Percentiles rank a stretch among this genome's conserved stretches.
Evolutionary conservation across 148 eudicot genomes (phyloP).

Genomic region (Diospyros kaki): DNA sequence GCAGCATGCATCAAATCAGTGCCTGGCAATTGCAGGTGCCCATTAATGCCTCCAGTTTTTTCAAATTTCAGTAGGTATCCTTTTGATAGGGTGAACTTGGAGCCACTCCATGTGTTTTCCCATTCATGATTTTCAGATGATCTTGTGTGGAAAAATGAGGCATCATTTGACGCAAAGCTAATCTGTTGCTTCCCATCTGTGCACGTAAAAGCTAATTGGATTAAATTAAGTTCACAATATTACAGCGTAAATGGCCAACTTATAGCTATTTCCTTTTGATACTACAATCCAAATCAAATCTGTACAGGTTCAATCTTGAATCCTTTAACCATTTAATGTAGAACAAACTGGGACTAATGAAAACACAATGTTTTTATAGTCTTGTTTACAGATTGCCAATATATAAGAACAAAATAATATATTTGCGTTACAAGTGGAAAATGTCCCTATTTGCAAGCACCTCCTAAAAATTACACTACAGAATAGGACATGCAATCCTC

Average conservation of each 20-base stretch:
- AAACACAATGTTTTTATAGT: too few species aligned
- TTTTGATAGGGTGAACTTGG: slow-evolving; percentile 51
- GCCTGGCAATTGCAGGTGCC: slow-evolving; percentile 37
- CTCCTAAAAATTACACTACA: background rate
- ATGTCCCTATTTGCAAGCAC: slow-evolving; percentile 2
- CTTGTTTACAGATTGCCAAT: too few species aligned
- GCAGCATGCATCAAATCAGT: slow-evolving; percentile 31
- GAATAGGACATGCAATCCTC: background rate
- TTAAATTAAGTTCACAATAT: slow-evolving; percentile 2
- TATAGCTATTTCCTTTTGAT: background rate
- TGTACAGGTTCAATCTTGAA: too few species aligned
- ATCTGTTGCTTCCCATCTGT: slow-evolving; percentile 67
- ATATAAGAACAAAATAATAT: background rate
- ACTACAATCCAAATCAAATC: background rate
- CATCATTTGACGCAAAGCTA: slow-evolving; percentile 49
- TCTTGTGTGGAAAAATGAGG: slow-evolving; percentile 38
- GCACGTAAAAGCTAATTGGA: slow-evolving; percentile 11
- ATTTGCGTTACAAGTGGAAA: background rate
- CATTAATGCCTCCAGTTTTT: slow-evolving; percentile 36
- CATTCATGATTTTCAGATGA: slow-evolving; percentile 37
- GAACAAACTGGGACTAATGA: too few species aligned
- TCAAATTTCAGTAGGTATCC: slow-evolving; percentile 28
- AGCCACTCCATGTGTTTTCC: slow-evolving; percentile 33
- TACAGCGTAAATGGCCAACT: too few species aligned
- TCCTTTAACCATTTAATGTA: too few species aligned